Conservation (phyloP, 2,329 filamentous ascomycete genomes). For the Botrytis squamosa region DNA sequence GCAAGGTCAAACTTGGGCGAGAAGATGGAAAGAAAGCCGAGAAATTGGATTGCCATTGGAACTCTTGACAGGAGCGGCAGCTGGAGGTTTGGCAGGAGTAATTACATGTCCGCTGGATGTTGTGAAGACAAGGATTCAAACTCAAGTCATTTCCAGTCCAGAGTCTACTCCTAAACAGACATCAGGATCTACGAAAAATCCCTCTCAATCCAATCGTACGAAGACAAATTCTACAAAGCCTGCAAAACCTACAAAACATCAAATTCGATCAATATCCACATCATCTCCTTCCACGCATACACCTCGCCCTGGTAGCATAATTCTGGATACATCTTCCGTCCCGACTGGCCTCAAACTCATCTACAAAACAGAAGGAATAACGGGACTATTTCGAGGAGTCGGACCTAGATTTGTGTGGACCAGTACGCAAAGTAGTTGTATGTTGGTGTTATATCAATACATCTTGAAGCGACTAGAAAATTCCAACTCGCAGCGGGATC, state of each 20-base stretch:
- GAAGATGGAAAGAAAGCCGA: slow-evolving; percentile 71
- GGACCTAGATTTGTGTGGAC: slow-evolving; percentile 94
- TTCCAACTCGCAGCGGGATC: slow-evolving; percentile 33
- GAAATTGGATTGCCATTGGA: slow-evolving; percentile 86
- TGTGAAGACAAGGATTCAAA: slow-evolving; percentile 95
- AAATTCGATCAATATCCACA: slow-evolving; percentile 79
- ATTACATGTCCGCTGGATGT: slow-evolving; percentile 96
- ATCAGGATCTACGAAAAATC: slow-evolving; percentile 23
- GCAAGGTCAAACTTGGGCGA: slow-evolving; percentile 81
- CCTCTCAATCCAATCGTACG: slow-evolving; percentile 26
- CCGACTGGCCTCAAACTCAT: slow-evolving; percentile 81
- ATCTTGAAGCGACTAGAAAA: slow-evolving; percentile 73
- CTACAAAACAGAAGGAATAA: slow-evolving; percentile 83
- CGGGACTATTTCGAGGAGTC: slow-evolving; percentile 91
- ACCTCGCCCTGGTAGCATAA: slow-evolving; percentile 72
- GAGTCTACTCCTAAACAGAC: slow-evolving; percentile 32
- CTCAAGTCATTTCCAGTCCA: slow-evolving; percentile 64
- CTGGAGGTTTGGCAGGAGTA: slow-evolving; percentile 88
- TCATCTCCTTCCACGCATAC: slow-evolving; percentile 84
- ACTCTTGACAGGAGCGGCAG: slow-evolving; percentile 82
- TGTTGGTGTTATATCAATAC: slow-evolving; percentile 93
- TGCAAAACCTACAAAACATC: slow-evolving; percentile 38
- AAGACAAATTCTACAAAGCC: slow-evolving; percentile 28
- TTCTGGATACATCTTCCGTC: slow-evolving; percentile 86
- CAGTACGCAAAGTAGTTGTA: slow-evolving; percentile 92